These are phyloP conservation scores for Solanum tarijense DNA, from an alignment of 257 asterid species.

Conservation along the genomic window DNA sequence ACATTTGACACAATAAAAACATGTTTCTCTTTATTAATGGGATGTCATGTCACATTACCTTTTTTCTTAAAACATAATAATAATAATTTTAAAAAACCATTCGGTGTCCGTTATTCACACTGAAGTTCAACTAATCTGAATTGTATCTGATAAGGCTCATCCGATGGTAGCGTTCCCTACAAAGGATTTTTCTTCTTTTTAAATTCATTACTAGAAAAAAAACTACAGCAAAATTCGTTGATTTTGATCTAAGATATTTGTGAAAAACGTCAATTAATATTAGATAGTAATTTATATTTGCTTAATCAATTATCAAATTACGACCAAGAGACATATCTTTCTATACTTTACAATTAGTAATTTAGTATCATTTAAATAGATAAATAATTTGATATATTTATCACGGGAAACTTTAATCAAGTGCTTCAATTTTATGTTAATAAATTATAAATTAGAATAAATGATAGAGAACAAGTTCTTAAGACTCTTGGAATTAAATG, in stretches of 20 bases:
- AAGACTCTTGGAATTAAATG: neutral
- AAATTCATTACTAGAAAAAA: neutral
- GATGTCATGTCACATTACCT: too few relatives aligned
- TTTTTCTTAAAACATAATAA: too few relatives aligned
- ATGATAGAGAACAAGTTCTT: neutral
- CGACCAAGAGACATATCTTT: neutral
- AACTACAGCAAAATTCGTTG: neutral
- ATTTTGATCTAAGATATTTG: neutral
- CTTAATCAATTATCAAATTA: neutral
- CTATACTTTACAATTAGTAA: neutral
- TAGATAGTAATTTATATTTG: neutral
- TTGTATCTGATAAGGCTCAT: too few relatives aligned
- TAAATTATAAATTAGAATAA: too few relatives aligned
- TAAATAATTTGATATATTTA: neutral
- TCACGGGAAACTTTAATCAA: neutral
- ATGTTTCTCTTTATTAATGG: too few relatives aligned
- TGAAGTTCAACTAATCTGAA: too few relatives aligned
- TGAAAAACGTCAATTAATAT: neutral
- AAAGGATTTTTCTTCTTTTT: too few relatives aligned
- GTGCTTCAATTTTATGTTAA: neutral
- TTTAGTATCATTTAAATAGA: neutral
- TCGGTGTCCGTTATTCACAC: too few relatives aligned
- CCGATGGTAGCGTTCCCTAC: too few relatives aligned
- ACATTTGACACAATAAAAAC: too few relatives aligned
- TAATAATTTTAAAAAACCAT: too few relatives aligned